Evolutionary conservation across 148 eudicot genomes (phyloP), one percentile per base, ranked within the genome.

Genomic region (Silene latifolia): DNA sequence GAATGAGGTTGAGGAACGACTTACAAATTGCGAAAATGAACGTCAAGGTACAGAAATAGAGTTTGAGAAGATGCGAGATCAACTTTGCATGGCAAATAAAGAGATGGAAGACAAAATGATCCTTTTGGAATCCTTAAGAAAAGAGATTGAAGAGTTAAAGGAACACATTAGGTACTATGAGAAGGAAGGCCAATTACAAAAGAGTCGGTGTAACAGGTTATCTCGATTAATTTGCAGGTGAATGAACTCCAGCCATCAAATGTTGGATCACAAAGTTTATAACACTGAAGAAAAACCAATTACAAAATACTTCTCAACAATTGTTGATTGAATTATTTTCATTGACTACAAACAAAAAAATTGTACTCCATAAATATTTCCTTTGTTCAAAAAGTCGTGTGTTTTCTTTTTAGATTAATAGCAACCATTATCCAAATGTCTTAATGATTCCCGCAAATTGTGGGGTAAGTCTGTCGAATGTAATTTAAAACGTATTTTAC

Each of bases 71-170:
- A 23, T 70, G 11, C 32, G 25, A 60, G 66, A 76, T 59, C 47
- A 59, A 69, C 4, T 56, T 56, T 35, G 35, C 2, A 67, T 67
- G 44, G 51, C 73, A 12, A 59, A 76, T 46, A 27, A 46, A 18
- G 79, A 76, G 35, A 1, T 47, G 18, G n/a, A 59, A 67, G 12
- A 13, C 8, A 44, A 24, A n/a, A 70, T 69, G 46, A 48, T 6
- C 4, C 9, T 46, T 11, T 71, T 77, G 35, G 69, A 61, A 5
- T 69, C 67, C 19, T 69, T 61, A 12, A 70, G 8, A 47, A 70
- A 70, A 47, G 48, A 70, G 48, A 44, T 69, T 23, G 54, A 69
- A 35, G 74, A 60, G 21, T 32, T 70, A 7, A 77, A 61, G 51
- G 74, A 70, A 44, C 59, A 70, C 60, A 20, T 61, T 46, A 59